Evolutionary conservation across 192 early-diverging fungal genomes (phyloP).

Genomic region (Entomortierella lignicola): DNA sequence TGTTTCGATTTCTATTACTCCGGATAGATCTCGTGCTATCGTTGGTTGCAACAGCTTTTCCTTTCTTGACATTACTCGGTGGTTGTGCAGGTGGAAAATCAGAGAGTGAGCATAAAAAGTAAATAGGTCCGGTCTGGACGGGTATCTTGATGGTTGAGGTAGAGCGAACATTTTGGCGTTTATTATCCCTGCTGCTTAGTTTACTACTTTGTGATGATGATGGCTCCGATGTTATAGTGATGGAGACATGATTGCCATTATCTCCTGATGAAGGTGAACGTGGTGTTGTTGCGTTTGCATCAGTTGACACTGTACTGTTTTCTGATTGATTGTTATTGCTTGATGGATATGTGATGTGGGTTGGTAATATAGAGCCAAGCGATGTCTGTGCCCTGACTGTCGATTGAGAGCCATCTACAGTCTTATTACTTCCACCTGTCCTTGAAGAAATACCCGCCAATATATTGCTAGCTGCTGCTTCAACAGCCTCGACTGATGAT

Average conservation of each 20-base stretch:
- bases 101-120: slow-evolving; percentile 65
- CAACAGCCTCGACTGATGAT: slow-evolving; percentile 31
- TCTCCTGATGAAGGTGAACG: slow-evolving; percentile 2
- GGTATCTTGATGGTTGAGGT: slow-evolving; percentile 39
- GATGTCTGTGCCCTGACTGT: slow-evolving; percentile 19
- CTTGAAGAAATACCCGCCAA: slow-evolving; percentile 42
- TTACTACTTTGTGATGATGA: slow-evolving; percentile 25
- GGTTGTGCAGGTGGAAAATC: slow-evolving; percentile 54
- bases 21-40: neutral
- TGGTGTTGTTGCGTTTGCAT: neutral
- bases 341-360: slow-evolving; percentile 10
- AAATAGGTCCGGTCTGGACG: slow-evolving; percentile 60
- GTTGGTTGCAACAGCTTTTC: slow-evolving; percentile 25
- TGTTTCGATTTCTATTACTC: neutral
- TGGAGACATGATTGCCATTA: slow-evolving; percentile 9
- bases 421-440: slow-evolving; percentile 20
- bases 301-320: slow-evolving; percentile 19
- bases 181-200: slow-evolving; percentile 8
- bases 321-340: neutral
- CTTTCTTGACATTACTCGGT: slow-evolving; percentile 25
- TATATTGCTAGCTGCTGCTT: slow-evolving; percentile 37
- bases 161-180: neutral
- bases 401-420: too few species aligned
- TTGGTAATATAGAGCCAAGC: slow-evolving; percentile 31
- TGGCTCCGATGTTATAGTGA: slow-evolving; percentile 13